Percentiles rank a stretch among this genome's conserved stretches.
phyloP scores from a whole-genome alignment of 768 basidiomycete genomes.

The Collybia nuda region DNA sequence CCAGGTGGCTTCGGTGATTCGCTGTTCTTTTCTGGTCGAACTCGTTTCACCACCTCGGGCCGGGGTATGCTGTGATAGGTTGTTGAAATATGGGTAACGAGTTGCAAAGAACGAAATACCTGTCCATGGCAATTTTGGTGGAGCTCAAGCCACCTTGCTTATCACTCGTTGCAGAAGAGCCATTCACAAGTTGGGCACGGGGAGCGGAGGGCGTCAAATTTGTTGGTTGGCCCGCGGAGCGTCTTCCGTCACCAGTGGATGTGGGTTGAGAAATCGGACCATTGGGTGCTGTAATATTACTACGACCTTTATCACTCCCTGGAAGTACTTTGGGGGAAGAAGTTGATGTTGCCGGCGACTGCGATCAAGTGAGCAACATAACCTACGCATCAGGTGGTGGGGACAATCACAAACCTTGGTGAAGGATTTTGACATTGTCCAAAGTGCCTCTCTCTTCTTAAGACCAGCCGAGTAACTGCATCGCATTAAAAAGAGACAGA shows the following conservation, averaged over 20 bases:
- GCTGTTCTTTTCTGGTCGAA: slow-evolving; percentile 39
- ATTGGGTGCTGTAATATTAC: slow-evolving; percentile 31
- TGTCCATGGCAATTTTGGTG: slow-evolving; percentile 68
- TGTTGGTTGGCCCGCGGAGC: slow-evolving; percentile 29
- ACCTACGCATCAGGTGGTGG: neutral
- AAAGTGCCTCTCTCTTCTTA: slow-evolving; percentile 69
- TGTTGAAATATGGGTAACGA: neutral
- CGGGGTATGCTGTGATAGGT: slow-evolving; percentile 56
- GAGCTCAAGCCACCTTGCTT: slow-evolving; percentile 27
- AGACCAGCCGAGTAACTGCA: slow-evolving; percentile 70
- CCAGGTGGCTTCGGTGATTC: slow-evolving; percentile 31
- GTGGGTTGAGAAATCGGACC: slow-evolving; percentile 36
- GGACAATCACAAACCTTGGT: slow-evolving; percentile 19
- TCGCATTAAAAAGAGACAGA: slow-evolving; percentile 2
- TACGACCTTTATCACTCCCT: slow-evolving; percentile 28
- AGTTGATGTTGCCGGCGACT: slow-evolving; percentile 3
- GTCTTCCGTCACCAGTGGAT: slow-evolving; percentile 33
- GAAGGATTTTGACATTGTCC: slow-evolving; percentile 33
- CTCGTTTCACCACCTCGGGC: slow-evolving; percentile 76
- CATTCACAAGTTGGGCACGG: slow-evolving; percentile 48
- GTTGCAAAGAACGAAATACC: slow-evolving; percentile 36
- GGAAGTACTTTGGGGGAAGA: slow-evolving; percentile 30
- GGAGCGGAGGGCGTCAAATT: slow-evolving; percentile 54
- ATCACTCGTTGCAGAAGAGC: slow-evolving; percentile 27
- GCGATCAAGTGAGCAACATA: slow-evolving; percentile 1